Conservation (phyloP, 257 asterid species). For the Echium plantagineum region DNA sequence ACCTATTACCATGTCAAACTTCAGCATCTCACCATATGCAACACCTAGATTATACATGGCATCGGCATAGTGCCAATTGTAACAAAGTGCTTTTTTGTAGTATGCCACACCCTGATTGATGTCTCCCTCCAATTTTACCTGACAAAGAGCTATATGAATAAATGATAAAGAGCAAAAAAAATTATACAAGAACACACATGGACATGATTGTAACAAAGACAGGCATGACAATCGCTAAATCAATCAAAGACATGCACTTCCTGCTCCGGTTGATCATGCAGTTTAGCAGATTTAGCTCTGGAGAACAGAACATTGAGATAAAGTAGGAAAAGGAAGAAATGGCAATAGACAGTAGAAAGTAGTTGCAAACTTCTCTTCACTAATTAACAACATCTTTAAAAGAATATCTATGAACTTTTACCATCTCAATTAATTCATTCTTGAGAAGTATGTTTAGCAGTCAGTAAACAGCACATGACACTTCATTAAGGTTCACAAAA, state of each 20-base stretch:
- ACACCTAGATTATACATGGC: conserved; percentile 99
- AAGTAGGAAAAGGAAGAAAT: neutral
- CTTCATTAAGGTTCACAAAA: no score
- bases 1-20: conserved; percentile 88
- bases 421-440: neutral
- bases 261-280: neutral
- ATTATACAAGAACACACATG: neutral
- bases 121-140: conserved; percentile 98
- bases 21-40: conserved; percentile 99
- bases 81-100: conserved; percentile 85
- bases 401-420: neutral
- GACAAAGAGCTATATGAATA: conserved; percentile 16
- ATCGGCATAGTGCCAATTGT: conserved; percentile 99
- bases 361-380: neutral
- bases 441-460: no score
- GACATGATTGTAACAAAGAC: no score
- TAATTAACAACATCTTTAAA: neutral
- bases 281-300: neutral
- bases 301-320: neutral
- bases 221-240: neutral
- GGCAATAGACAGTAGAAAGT: neutral
- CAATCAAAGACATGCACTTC: neutral
- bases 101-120: conserved; percentile 82
- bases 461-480: no score
- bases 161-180: conserved; percentile 3